Conservation (phyloP, 2,329 filamentous ascomycete species). For the Cladorrhinum sp. region DNA sequence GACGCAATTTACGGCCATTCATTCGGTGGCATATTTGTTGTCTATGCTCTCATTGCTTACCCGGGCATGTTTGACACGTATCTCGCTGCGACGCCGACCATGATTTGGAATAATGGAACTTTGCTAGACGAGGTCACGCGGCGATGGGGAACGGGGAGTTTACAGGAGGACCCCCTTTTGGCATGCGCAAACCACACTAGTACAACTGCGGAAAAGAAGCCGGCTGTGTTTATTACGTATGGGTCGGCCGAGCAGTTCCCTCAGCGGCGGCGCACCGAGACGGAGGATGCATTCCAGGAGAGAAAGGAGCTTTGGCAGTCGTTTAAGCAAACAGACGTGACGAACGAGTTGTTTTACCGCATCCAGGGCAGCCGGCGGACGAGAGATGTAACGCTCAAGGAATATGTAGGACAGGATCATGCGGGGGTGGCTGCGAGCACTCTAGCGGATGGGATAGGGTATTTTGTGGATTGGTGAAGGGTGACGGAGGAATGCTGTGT, state of each 20-base stretch:
- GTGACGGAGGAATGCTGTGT: no score
- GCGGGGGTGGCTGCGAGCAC: conserved; percentile 24
- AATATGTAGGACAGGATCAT: conserved; percentile 27
- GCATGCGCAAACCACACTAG: neutral
- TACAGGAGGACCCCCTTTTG: neutral
- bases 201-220: conserved; percentile 10
- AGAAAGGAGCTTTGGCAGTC: conserved; percentile 18
- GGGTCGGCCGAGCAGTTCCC: conserved; percentile 26
- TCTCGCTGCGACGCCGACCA: conserved; percentile 25
- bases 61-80: conserved; percentile 29
- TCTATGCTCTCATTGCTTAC: conserved; percentile 24
- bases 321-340: conserved; percentile 22
- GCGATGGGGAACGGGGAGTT: conserved; percentile 10
- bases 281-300: conserved; percentile 22
- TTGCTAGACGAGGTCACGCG: conserved; percentile 22
- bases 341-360: conserved; percentile 22
- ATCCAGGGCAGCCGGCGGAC: conserved; percentile 17
- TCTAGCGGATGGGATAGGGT: conserved; percentile 27
- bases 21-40: conserved; percentile 28
- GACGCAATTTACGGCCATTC: conserved; percentile 29
- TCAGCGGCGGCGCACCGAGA: conserved; percentile 23
- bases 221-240: conserved; percentile 26
- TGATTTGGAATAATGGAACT: conserved; percentile 23
- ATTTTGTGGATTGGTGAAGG: conserved; percentile 27
- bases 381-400: conserved; percentile 27